Percentiles rank a stretch among this genome's conserved stretches.
Conservation (phyloP, 164 flowering plant genomes). For the Kingdonia uniflora region DNA sequence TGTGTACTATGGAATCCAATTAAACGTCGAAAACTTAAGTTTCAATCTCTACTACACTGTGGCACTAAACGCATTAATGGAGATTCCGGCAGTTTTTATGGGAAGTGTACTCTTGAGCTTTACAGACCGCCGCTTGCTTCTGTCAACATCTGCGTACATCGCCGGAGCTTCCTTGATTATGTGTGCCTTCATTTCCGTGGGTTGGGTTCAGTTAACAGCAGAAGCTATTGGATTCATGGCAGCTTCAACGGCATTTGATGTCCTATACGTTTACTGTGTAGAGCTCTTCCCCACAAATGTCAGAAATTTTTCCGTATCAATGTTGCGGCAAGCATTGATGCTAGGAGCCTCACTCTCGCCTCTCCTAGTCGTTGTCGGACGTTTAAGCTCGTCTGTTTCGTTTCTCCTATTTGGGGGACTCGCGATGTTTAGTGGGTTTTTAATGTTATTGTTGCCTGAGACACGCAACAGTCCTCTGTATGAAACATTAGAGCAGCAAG, state of each 20-base stretch:
- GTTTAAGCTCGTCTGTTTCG: constrained; percentile 32
- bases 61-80: constrained; percentile 44
- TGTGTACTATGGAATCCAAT: constrained; percentile 52
- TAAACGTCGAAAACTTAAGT: constrained; percentile 45
- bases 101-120: constrained; percentile 36
- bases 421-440: constrained; percentile 32
- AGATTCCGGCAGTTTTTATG: constrained; percentile 50
- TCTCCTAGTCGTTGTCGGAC: constrained; percentile 36
- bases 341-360: constrained; percentile 55
- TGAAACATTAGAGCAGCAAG: constrained; percentile 60
- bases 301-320: constrained; percentile 45
- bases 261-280: constrained; percentile 39
- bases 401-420: constrained; percentile 38
- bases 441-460: constrained; percentile 44
- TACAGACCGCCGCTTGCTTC: constrained; percentile 26
- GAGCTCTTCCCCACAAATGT: constrained; percentile 63
- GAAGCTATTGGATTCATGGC: constrained; percentile 56
- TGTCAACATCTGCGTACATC: constrained; percentile 28
- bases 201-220: constrained; percentile 31
- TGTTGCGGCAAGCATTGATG: constrained; percentile 47
- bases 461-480: constrained; percentile 46
- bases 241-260: constrained; percentile 46
- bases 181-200: constrained; percentile 32
- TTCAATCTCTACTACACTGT: constrained; percentile 49
- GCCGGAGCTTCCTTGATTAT: constrained; percentile 41